Evolutionary conservation across 139 green algal genomes (phyloP).

Genomic region (Chlorella sp.): DNA sequence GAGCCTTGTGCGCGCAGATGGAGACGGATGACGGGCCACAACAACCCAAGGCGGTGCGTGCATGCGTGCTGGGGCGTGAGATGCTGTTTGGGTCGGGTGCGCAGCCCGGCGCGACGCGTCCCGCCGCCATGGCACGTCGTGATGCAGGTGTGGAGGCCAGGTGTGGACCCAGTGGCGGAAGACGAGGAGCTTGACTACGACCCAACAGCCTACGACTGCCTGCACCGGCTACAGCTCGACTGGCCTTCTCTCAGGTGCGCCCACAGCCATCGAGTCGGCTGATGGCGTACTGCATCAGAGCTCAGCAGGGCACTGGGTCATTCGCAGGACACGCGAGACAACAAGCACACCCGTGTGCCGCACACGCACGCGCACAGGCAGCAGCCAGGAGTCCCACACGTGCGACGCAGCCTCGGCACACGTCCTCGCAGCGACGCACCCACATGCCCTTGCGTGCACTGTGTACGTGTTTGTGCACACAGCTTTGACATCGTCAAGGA

Average conservation of each 20-base stretch:
- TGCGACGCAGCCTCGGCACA: no score
- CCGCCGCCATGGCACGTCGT: not conserved
- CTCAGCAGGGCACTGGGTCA: no score
- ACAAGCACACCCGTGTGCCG: no score
- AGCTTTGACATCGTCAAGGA: slow-evolving; percentile 90
- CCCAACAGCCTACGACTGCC: slow-evolving; percentile 90
- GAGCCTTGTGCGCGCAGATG: not conserved
- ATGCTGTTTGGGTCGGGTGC: not conserved
- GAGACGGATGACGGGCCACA: not conserved
- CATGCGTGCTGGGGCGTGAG: not conserved
- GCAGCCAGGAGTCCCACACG: no score
- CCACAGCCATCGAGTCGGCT: no score
- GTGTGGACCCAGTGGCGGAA: slow-evolving; percentile 63
- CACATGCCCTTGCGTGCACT: no score
- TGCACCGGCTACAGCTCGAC: slow-evolving; percentile 71
- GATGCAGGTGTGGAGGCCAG: slow-evolving; percentile 77
- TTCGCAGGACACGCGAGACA: no score
- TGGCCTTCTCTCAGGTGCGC: slow-evolving; percentile 89
- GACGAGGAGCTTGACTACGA: slow-evolving; percentile 95
- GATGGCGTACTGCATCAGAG: no score
- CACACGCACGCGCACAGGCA: no score
- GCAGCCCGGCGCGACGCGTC: no score
- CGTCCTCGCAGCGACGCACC: no score
- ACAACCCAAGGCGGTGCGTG: not conserved
- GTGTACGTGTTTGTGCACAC: slow-evolving; percentile 1